phyloP scores from a whole-genome alignment of 2,329 filamentous ascomycete species.

The Aspergillus nomiae region DNA sequence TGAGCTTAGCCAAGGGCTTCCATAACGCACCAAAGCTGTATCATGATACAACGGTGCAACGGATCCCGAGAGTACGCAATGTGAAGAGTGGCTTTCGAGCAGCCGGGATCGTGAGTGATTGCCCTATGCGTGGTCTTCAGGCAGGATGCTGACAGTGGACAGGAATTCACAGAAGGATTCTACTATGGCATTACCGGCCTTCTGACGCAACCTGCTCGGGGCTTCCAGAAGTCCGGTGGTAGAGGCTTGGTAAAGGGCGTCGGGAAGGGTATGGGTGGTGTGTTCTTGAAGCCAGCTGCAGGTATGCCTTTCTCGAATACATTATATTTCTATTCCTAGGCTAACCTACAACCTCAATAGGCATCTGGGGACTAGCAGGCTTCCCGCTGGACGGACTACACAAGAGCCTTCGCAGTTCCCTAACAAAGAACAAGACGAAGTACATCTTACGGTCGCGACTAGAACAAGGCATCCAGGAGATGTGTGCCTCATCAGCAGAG shows the following conservation, averaged over 20 bases:
- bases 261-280: conserved; percentile 78
- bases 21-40: conserved; percentile 85
- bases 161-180: conserved; percentile 73
- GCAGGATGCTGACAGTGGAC: conserved; percentile 2
- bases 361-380: conserved; percentile 33
- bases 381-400: conserved; percentile 35
- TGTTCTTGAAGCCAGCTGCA: conserved; percentile 79
- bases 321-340: not conserved
- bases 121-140: too few species aligned
- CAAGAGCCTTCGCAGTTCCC: conserved; percentile 31
- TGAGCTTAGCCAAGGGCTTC: conserved; percentile 82
- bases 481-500: conserved; percentile 22
- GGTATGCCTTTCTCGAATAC: conserved; percentile 50
- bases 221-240: conserved; percentile 65
- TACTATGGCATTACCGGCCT: conserved; percentile 82
- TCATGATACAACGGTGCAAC: conserved; percentile 77
- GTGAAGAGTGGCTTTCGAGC: conserved; percentile 74
- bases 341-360: conserved; percentile 15
- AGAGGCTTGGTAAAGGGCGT: conserved; percentile 75
- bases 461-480: conserved; percentile 31
- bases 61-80: conserved; percentile 76
- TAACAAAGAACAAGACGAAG: conserved; percentile 28
- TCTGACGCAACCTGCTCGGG: conserved; percentile 74
- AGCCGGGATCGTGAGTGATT: conserved; percentile 63
- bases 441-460: conserved; percentile 31